Evolutionary conservation across 2,329 filamentous ascomycete species (phyloP).

Genomic region (Chrysoporthe deuterocubensis): DNA sequence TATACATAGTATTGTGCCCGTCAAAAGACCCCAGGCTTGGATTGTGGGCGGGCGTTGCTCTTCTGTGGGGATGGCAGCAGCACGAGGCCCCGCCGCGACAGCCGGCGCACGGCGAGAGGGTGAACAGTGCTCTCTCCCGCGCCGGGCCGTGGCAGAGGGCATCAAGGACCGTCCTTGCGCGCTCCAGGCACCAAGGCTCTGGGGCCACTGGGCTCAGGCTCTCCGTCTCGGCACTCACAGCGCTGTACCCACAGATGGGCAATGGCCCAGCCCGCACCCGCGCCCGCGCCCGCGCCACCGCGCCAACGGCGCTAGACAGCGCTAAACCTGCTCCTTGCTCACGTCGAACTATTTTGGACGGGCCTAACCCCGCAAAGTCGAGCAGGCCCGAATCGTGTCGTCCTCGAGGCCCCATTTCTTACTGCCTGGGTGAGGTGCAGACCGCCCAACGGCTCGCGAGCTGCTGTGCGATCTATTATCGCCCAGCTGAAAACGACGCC

Average conservation of each 20-base stretch:
- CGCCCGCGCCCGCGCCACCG: not conserved
- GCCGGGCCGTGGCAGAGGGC: constrained; percentile 1
- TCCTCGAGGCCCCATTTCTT: not conserved
- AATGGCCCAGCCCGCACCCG: too few relatives aligned
- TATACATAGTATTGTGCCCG: not conserved
- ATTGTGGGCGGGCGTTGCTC: not conserved
- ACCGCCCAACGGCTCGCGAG: too few relatives aligned
- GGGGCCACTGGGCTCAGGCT: not conserved
- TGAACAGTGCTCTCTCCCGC: constrained; percentile 8
- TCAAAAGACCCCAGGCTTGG: not conserved
- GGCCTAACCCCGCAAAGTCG: not conserved
- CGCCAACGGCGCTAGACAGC: constrained; percentile 8
- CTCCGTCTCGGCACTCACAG: too few relatives aligned
- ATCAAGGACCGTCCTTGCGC: not conserved
- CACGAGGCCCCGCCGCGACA: too few relatives aligned
- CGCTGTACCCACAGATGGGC: not conserved
- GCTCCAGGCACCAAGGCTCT: not conserved
- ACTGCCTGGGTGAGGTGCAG: not conserved
- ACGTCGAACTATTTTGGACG: constrained; percentile 11
- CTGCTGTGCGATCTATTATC: too few relatives aligned
- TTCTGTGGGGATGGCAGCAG: too few relatives aligned
- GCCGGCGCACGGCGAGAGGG: not conserved
- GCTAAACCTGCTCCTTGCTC: constrained; percentile 6
- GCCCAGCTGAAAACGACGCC: not conserved
- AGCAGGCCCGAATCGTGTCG: not conserved